Conservation (phyloP, 139 green algal species). For the Auxenochlorella protothecoides region DNA sequence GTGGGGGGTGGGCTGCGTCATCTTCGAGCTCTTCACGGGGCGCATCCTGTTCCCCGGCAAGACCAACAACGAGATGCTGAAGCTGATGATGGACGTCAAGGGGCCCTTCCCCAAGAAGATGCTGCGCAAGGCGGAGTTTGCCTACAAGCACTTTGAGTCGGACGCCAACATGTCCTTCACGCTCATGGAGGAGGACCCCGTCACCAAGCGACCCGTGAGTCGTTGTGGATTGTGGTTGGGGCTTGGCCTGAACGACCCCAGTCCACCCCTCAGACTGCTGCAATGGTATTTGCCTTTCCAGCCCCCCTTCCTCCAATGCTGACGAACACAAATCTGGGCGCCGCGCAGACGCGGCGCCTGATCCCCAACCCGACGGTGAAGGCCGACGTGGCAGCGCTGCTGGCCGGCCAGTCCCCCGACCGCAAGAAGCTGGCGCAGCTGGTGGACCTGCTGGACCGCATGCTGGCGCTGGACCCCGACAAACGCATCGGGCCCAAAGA, state of each 20-base stretch:
- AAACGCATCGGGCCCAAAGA: slow-evolving; percentile 77
- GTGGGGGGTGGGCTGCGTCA: slow-evolving; percentile 86
- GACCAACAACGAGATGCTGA: slow-evolving; percentile 98
- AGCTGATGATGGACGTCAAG: slow-evolving; percentile 93
- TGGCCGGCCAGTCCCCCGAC: slow-evolving; percentile 29
- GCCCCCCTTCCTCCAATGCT: too few species aligned
- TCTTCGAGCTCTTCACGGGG: slow-evolving; percentile 97
- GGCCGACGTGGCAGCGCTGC: slow-evolving; percentile 41
- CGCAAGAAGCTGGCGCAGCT: slow-evolving; percentile 43
- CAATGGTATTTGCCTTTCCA: too few species aligned
- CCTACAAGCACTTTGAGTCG: slow-evolving; percentile 70
- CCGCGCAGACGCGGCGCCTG: slow-evolving; percentile 57
- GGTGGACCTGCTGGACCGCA: slow-evolving; percentile 85
- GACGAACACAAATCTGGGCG: too few species aligned
- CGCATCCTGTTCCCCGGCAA: slow-evolving; percentile 90
- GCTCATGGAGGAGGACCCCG: slow-evolving; percentile 61
- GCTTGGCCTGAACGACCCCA: too few species aligned
- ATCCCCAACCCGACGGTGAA: slow-evolving; percentile 67
- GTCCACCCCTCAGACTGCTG: too few species aligned
- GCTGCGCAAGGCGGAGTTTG: slow-evolving; percentile 60
- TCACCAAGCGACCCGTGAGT: slow-evolving; percentile 57
- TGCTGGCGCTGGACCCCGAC: slow-evolving; percentile 90
- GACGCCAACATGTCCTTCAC: slow-evolving; percentile 67
- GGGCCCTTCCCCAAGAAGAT: slow-evolving; percentile 92
- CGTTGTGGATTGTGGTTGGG: too few species aligned